Base-by-base conservation (phyloP, 352 stramenopile genomes). In the Blastocystis sp. region DNA sequence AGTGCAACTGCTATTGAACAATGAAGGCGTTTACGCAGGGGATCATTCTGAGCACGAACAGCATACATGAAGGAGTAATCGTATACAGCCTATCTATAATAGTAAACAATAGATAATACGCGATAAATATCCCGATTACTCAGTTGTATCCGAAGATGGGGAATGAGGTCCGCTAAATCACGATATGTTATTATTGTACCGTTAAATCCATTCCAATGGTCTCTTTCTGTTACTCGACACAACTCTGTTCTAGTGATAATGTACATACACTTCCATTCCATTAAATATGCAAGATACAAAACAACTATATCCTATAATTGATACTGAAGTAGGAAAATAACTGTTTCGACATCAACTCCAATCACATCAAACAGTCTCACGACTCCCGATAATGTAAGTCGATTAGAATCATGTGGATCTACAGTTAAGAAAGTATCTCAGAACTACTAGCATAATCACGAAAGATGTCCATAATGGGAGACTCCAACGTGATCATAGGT, bases 221-320 rank as follows among this genome's bases (percentile, higher is more conserved):
- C 9, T 9, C 40, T 48, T 48, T 48, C 40, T 48, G 5, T 22
- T 19, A 64, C 7, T 15, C 27, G 24, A 58, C 35, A n/a, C 1
- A 53, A 64, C 3, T 84, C 53, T 4, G 11, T 51, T 30, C 30
- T 5, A 2, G 73, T 84, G 24, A 84, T 66, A 64, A 84, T n/a
- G 17, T 84, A 84, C 73, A 84, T 84, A 44, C 73, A 84, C 24
- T 64, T 60, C n/a, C 73, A 69, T 33, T 68, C 22, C 73, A 84
- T 84, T 17, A 66, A 53, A 56, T 69, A 84, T 9, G 42, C 33
- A 27, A 64, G n/a, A 53, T 44, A 84, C 42, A 84, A 51, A 66
- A 84, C 73, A n/a, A 84, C 22, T 9, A 57, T 33, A 66, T 84
- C 73, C 73, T 84, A 69, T 22, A 4, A 22, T 54, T 64, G 27